Evolutionary conservation across 768 basidiomycete species (phyloP).

Genomic region (Psilocybe subaeruginosa): DNA sequence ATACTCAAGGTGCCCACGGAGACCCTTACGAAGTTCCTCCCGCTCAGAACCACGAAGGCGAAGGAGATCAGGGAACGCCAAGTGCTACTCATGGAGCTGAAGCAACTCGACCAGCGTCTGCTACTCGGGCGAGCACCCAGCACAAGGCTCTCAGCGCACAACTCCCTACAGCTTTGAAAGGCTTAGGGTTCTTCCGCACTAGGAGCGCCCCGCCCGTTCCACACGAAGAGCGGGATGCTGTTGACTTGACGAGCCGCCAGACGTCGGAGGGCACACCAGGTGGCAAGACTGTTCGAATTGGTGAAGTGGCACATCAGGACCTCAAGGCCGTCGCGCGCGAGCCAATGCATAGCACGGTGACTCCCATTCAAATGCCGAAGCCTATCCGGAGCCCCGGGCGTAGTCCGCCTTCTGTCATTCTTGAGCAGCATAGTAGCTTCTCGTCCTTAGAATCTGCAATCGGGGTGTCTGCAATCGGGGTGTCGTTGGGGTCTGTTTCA

Average conservation of each 20-base stretch:
- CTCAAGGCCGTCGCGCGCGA: not conserved
- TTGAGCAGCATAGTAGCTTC: conserved; percentile 31
- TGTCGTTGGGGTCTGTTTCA: conserved; percentile 2
- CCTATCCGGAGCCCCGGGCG: conserved; percentile 17
- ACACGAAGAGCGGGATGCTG: conserved; percentile 29
- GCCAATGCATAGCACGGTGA: not conserved
- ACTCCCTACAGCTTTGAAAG: conserved; percentile 47
- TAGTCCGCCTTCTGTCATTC: conserved; percentile 24
- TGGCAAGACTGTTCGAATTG: conserved; percentile 18
- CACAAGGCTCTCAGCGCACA: conserved; percentile 17
- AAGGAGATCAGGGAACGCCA: not conserved
- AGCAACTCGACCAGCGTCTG: conserved; percentile 24
- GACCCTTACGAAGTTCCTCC: conserved; percentile 44
- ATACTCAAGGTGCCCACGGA: conserved; percentile 71
- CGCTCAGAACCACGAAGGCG: conserved; percentile 3
- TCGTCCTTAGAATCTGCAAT: conserved; percentile 20
- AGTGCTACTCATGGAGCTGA: not conserved
- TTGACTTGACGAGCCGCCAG: conserved; percentile 10
- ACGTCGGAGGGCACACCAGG: conserved; percentile 1
- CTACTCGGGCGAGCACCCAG: not conserved
- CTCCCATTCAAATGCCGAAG: conserved; percentile 23
- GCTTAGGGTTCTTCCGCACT: conserved; percentile 54
- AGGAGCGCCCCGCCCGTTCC: conserved; percentile 63
- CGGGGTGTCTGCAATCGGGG: conserved; percentile 8
- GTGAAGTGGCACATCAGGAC: not conserved